phyloP scores from a whole-genome alignment of 768 basidiomycete species.

The Mycena filopes region DNA sequence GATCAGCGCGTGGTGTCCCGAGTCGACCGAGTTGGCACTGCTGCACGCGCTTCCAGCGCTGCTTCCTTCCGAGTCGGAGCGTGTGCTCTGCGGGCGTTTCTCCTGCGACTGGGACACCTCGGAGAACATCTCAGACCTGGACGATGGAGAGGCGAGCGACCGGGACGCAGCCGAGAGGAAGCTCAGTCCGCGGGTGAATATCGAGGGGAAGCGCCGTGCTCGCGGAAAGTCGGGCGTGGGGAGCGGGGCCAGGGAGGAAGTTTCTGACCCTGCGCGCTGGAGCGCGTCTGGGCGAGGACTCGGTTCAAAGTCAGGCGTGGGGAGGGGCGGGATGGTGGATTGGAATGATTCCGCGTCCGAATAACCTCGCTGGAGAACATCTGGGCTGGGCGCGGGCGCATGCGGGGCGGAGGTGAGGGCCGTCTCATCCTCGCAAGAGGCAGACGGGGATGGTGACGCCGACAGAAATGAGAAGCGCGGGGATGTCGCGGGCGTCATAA shows the following conservation, averaged over 20 bases:
- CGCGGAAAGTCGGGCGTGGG: constrained; percentile 31
- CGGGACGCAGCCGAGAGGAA: constrained; percentile 27
- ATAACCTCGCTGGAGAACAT: constrained; percentile 15
- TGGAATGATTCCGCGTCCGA: constrained; percentile 10
- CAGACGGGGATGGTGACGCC: not conserved
- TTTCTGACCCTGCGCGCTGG: not conserved
- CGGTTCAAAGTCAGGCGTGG: not conserved
- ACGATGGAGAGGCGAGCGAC: constrained; percentile 18
- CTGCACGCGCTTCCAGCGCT: constrained; percentile 22
- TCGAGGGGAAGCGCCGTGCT: constrained; percentile 24
- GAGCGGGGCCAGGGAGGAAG: not conserved
- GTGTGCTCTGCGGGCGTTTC: constrained; percentile 27
- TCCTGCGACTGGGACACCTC: constrained; percentile 9
- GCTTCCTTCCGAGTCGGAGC: constrained; percentile 33
- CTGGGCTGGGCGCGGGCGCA: constrained; percentile 33
- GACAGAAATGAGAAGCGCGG: not conserved
- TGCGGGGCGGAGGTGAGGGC: constrained; percentile 25
- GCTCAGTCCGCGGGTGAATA: constrained; percentile 33
- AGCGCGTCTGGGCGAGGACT: too few relatives aligned
- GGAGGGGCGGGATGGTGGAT: not conserved
- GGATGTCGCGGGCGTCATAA: not conserved
- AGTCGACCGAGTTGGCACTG: constrained; percentile 36
- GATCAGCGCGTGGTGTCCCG: constrained; percentile 43
- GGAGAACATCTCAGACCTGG: not conserved
- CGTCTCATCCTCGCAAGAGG: not conserved